Conservation (phyloP, 2,329 filamentous ascomycete species). For the Talaromyces sp. region DNA sequence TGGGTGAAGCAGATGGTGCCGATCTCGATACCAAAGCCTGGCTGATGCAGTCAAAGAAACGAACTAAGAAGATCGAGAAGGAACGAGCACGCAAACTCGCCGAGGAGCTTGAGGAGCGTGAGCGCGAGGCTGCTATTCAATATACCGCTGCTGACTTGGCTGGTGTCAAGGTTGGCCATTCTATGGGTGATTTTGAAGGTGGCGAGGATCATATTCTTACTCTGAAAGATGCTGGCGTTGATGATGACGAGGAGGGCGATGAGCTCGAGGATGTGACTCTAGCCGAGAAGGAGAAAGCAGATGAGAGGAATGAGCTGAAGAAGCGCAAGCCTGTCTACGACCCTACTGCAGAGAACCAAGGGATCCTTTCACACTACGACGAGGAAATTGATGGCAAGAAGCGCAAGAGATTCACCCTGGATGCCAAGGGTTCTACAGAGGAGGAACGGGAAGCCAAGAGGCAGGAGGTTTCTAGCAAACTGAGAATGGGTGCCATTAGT, state of each 20-base stretch:
- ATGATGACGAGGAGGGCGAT: slow-evolving; percentile 83
- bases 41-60: slow-evolving; percentile 87
- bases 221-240: slow-evolving; percentile 88
- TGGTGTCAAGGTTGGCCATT: slow-evolving; percentile 89
- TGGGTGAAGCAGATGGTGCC: slow-evolving; percentile 72
- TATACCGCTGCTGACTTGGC: slow-evolving; percentile 86
- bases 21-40: slow-evolving; percentile 80
- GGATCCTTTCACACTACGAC: slow-evolving; percentile 87
- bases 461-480: slow-evolving; percentile 58
- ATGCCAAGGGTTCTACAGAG: slow-evolving; percentile 71
- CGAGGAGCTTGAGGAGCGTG: slow-evolving; percentile 76
- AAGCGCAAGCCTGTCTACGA: slow-evolving; percentile 91
- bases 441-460: slow-evolving; percentile 63
- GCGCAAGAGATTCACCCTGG: slow-evolving; percentile 81
- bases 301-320: slow-evolving; percentile 78
- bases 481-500: slow-evolving; percentile 71
- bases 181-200: slow-evolving; percentile 77
- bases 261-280: slow-evolving; percentile 63
- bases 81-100: slow-evolving; percentile 70
- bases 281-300: slow-evolving; percentile 45
- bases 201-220: slow-evolving; percentile 84
- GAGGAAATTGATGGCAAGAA: slow-evolving; percentile 94
- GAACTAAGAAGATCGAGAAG: slow-evolving; percentile 84
- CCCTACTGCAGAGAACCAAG: slow-evolving; percentile 70
- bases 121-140: slow-evolving; percentile 69